Percentiles rank a stretch among this genome's conserved stretches.
phyloP scores from a whole-genome alignment of 2,329 filamentous ascomycete species.

The Fonsecaea monophora region DNA sequence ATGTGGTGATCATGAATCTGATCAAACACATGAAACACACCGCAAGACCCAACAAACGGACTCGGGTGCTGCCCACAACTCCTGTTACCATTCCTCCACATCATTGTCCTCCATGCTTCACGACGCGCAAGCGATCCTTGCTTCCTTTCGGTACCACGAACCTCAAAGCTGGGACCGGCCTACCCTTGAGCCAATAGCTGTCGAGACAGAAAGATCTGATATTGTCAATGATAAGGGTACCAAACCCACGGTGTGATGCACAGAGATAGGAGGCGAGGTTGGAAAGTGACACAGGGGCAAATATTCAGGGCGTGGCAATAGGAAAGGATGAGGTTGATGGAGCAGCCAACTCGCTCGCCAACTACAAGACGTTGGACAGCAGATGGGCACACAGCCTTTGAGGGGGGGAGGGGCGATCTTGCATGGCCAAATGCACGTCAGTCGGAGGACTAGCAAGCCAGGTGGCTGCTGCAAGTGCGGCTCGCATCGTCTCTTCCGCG shows the following conservation, averaged over 20 bases:
- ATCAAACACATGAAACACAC: constrained; percentile 13
- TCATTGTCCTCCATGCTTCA: constrained; percentile 12
- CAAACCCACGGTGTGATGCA: background rate
- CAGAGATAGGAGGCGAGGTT: constrained; percentile 3
- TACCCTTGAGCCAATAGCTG: background rate
- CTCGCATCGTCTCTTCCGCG: constrained; percentile 18
- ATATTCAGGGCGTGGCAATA: background rate
- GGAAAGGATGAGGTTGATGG: background rate
- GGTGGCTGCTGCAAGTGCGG: constrained; percentile 14
- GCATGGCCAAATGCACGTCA: constrained; percentile 19
- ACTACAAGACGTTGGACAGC: constrained; percentile 5
- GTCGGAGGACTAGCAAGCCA: constrained; percentile 2
- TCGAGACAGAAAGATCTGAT: background rate
- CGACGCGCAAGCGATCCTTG: background rate
- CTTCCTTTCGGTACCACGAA: constrained; percentile 5
- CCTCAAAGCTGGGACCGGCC: constrained; percentile 11
- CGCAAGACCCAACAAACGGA: background rate
- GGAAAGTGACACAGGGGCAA: constrained; percentile 1
- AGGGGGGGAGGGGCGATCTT: constrained; percentile 4
- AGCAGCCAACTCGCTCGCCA: background rate
- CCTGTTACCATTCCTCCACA: background rate
- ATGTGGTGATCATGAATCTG: background rate
- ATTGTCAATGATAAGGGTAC: background rate
- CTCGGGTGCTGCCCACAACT: background rate
- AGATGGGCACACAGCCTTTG: constrained; percentile 2